phyloP scores from a whole-genome alignment of 2,329 filamentous ascomycete genomes.

The Juglanconis juglandina region DNA sequence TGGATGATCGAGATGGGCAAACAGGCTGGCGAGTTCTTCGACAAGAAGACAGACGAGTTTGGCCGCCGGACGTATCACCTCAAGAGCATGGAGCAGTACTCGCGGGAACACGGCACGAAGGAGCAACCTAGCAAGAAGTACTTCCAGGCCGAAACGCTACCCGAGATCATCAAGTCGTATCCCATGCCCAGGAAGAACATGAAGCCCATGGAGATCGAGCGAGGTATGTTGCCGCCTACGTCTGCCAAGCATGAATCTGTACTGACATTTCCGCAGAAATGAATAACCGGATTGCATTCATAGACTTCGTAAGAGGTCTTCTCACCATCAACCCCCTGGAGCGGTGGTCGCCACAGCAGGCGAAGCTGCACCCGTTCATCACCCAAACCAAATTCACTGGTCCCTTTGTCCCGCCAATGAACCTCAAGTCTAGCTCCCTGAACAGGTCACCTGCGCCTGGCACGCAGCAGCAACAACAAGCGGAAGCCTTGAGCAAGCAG shows the following conservation, averaged over 20 bases:
- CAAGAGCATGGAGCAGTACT: constrained; percentile 98
- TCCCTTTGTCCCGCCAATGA: constrained; percentile 95
- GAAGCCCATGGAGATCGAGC: constrained; percentile 93
- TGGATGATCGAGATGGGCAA: constrained; percentile 99
- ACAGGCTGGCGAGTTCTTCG: constrained; percentile 94
- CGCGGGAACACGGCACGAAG: constrained; percentile 90
- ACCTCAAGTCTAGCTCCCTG: constrained; percentile 79
- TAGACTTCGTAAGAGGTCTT: constrained; percentile 92
- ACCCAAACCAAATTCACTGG: constrained; percentile 97
- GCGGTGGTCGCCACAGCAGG: constrained; percentile 95
- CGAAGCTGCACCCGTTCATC: constrained; percentile 96
- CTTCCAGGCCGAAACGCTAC: constrained; percentile 88
- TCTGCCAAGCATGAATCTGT: background rate
- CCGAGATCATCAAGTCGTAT: constrained; percentile 96
- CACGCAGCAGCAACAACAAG: constrained; percentile 93
- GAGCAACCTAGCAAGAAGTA: constrained; percentile 99
- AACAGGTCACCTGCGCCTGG: constrained; percentile 88
- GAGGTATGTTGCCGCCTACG: constrained; percentile 61
- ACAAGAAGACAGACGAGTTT: constrained; percentile 88
- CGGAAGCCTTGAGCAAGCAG: constrained; percentile 90
- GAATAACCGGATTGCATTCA: constrained; percentile 95
- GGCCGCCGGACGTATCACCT: constrained; percentile 85
- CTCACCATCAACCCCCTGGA: constrained; percentile 94
- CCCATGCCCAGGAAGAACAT: constrained; percentile 99
- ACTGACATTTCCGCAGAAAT: constrained; percentile 65